A percentile compares a stretch with the other conserved stretches of the same genome.
Evolutionary conservation across 1,139 yeast genomes (phyloP).

Genomic region (Kodamaea sp.): DNA sequence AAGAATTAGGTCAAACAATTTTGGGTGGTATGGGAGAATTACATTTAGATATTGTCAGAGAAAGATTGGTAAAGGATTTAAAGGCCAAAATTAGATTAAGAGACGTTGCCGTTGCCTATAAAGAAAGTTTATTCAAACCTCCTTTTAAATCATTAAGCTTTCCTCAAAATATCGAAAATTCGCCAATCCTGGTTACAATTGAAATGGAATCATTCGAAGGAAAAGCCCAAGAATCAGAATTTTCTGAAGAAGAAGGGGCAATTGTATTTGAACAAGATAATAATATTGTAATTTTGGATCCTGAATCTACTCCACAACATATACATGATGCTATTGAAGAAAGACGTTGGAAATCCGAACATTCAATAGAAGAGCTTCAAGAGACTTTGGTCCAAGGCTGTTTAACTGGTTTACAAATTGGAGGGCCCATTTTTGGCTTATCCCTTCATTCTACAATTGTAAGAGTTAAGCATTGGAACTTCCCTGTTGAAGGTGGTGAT

Average conservation of each 20-base stretch:
- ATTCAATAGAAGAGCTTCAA: slow-evolving; percentile 46
- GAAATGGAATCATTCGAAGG: slow-evolving; percentile 54
- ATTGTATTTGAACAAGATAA: slow-evolving; percentile 33
- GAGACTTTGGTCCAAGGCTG: slow-evolving; percentile 56
- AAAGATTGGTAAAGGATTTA: slow-evolving; percentile 72
- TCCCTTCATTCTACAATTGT: slow-evolving; percentile 65
- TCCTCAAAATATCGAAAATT: slow-evolving; percentile 2
- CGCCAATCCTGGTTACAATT: slow-evolving; percentile 29
- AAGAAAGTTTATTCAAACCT: slow-evolving; percentile 56
- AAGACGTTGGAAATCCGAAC: slow-evolving; percentile 51
- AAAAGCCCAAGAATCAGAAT: slow-evolving; percentile 30
- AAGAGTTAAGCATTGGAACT: slow-evolving; percentile 45
- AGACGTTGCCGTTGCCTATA: slow-evolving; percentile 81
- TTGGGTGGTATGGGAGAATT: slow-evolving; percentile 95
- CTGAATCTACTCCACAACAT: slow-evolving; percentile 25
- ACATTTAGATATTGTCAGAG: slow-evolving; percentile 83
- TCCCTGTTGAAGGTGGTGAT: slow-evolving; percentile 52
- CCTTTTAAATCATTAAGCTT: neutral
- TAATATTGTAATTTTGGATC: slow-evolving; percentile 33
- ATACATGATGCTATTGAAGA: slow-evolving; percentile 28
- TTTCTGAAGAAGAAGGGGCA: slow-evolving; percentile 40
- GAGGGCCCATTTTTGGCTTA: slow-evolving; percentile 64
- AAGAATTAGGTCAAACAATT: slow-evolving; percentile 83
- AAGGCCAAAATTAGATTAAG: slow-evolving; percentile 80
- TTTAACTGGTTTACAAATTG: slow-evolving; percentile 72